Evolutionary conservation across 2,329 filamentous ascomycete genomes (phyloP).

Genomic region (Penicillium sp.): DNA sequence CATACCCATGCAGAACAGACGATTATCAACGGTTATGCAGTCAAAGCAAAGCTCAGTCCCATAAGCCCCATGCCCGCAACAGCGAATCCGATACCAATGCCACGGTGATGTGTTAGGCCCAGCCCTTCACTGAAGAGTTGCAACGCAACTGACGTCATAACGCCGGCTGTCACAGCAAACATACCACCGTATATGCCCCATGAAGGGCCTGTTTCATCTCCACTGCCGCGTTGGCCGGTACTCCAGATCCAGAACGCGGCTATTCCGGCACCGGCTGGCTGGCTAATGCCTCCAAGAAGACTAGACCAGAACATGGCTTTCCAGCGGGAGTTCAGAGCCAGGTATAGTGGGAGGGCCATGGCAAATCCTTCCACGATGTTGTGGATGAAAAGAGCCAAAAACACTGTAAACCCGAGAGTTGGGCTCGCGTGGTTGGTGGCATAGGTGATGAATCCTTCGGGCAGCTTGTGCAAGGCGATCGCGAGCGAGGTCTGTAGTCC

Average conservation of each 20-base stretch:
- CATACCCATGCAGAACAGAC: conserved; percentile 3
- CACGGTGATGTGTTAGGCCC: conserved; percentile 62
- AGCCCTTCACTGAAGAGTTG: conserved; percentile 86
- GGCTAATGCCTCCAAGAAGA: conserved; percentile 79
- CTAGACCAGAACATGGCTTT: conserved; percentile 84
- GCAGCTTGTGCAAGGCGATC: conserved; percentile 94
- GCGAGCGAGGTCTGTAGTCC: conserved; percentile 95
- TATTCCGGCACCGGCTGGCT: conserved; percentile 81
- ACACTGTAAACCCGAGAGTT: conserved; percentile 82
- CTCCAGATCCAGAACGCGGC: conserved; percentile 85
- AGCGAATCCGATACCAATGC: conserved; percentile 40
- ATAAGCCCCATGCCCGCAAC: conserved; percentile 74
- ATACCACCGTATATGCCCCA: conserved; percentile 62
- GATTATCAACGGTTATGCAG: conserved; percentile 48
- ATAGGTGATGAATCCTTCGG: conserved; percentile 85
- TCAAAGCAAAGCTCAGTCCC: conserved; percentile 81
- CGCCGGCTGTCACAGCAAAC: conserved; percentile 87
- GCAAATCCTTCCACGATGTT: conserved; percentile 98
- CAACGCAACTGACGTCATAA: conserved; percentile 92
- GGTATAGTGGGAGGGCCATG: conserved; percentile 87
- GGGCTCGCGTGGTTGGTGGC: conserved; percentile 97
- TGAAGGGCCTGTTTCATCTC: conserved; percentile 41
- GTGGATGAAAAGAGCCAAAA: conserved; percentile 94
- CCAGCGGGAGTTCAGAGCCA: conserved; percentile 77
- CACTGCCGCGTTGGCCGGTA: conserved; percentile 53